Conservation (phyloP, 805 yeast species). For the Candida pseudofarinosa region DNA sequence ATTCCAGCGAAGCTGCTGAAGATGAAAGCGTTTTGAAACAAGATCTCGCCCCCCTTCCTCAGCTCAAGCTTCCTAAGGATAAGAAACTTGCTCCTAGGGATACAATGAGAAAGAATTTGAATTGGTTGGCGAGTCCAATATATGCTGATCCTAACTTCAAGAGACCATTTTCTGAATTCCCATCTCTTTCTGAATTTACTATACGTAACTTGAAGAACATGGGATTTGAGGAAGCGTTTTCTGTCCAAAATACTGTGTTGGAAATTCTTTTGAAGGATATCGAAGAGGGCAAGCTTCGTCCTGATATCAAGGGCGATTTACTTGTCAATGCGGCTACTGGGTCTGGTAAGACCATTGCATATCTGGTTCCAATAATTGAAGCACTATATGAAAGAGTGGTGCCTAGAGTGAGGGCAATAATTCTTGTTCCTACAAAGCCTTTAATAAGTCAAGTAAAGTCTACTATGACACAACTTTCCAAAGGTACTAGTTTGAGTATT, state of each 20-base stretch:
- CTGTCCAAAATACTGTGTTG: constrained; percentile 70
- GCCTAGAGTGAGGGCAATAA: constrained; percentile 68
- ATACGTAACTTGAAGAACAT: constrained; percentile 42
- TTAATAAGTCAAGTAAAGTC: constrained; percentile 75
- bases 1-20: constrained; percentile 11
- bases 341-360: constrained; percentile 91
- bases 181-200: constrained; percentile 36
- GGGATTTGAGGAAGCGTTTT: constrained; percentile 58
- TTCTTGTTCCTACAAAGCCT: constrained; percentile 88
- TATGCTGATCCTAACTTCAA: constrained; percentile 47
- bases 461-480: constrained; percentile 55
- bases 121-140: constrained; percentile 68
- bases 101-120: constrained; percentile 33
- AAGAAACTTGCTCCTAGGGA: constrained; percentile 26
- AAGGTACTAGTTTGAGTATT: constrained; percentile 64
- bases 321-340: constrained; percentile 94
- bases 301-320: constrained; percentile 66
- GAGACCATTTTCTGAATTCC: constrained; percentile 47
- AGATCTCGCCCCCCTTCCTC: constrained; percentile 73
- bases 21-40: constrained; percentile 19
- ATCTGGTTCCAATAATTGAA: constrained; percentile 78
- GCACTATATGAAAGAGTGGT: constrained; percentile 58
- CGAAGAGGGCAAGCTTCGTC: constrained; percentile 34
- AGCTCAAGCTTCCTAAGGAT: constrained; percentile 66
- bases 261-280: constrained; percentile 47